phyloP scores from a whole-genome alignment of 495 filamentous ascomycete genomes.

The Astrothelium subdiscretum region DNA sequence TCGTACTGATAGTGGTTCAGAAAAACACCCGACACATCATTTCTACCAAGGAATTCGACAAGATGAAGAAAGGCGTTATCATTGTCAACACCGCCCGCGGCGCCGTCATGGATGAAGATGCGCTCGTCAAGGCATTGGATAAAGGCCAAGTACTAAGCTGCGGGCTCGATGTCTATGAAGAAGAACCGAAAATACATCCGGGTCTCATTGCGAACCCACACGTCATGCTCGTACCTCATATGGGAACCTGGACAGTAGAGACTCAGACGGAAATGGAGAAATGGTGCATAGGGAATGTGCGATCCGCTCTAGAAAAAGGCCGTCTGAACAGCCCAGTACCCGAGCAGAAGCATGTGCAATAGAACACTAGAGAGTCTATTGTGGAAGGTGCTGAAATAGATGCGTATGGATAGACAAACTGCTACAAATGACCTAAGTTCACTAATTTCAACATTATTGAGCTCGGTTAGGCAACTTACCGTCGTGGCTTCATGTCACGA shows the following conservation, averaged over 20 bases:
- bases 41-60: conserved; percentile 46
- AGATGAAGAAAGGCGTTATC: conserved; percentile 61
- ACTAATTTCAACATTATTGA: too few species aligned
- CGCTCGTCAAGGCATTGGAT: conserved; percentile 51
- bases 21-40: conserved; percentile 57
- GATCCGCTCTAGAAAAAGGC: conserved; percentile 41
- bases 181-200: conserved; percentile 54
- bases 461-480: too few species aligned
- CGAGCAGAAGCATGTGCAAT: conserved; percentile 34
- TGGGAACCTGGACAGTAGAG: conserved; percentile 59
- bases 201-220: conserved; percentile 48
- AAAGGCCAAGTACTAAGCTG: conserved; percentile 47
- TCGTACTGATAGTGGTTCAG: conserved; percentile 24
- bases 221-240: conserved; percentile 54
- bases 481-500: too few species aligned
- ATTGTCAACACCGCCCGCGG: conserved; percentile 64
- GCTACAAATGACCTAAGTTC: neutral
- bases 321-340: conserved; percentile 45
- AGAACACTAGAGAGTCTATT: neutral
- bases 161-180: conserved; percentile 60
- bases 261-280: conserved; percentile 55
- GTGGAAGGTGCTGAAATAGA: neutral
- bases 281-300: conserved; percentile 51
- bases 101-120: conserved; percentile 60
- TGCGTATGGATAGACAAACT: neutral